Evolutionary conservation across 2,329 filamentous ascomycete genomes (phyloP).

Genomic region (Claviceps sp.): DNA sequence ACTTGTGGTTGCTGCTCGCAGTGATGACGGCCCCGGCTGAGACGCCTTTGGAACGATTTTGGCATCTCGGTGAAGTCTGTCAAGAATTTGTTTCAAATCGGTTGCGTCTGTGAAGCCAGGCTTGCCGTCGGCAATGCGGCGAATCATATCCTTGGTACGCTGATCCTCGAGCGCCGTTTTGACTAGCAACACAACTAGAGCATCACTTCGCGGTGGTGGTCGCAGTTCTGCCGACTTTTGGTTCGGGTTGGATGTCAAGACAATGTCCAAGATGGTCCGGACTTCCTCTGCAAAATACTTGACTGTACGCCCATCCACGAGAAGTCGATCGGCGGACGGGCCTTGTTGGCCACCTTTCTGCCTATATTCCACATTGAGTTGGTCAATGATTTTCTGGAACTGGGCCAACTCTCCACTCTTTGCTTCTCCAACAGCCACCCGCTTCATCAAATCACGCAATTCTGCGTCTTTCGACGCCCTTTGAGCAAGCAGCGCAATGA

Average conservation of each 20-base stretch:
- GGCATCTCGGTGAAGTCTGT: slow-evolving; percentile 31
- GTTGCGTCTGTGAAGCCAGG: slow-evolving; percentile 38
- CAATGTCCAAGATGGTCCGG: slow-evolving; percentile 42
- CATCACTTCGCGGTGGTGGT: slow-evolving; percentile 40
- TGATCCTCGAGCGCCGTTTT: slow-evolving; percentile 42
- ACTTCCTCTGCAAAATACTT: slow-evolving; percentile 49
- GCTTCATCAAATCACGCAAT: slow-evolving; percentile 68
- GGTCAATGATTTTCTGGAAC: slow-evolving; percentile 71
- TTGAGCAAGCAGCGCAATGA: slow-evolving; percentile 68
- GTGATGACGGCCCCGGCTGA: slow-evolving; percentile 14
- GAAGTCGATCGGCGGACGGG: slow-evolving; percentile 39
- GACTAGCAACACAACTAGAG: slow-evolving; percentile 42
- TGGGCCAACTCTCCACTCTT: slow-evolving; percentile 56
- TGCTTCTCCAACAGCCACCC: slow-evolving; percentile 64
- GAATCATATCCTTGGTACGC: slow-evolving; percentile 35
- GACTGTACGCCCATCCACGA: slow-evolving; percentile 42
- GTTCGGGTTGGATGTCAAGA: slow-evolving; percentile 43
- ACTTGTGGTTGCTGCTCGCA: slow-evolving; percentile 17
- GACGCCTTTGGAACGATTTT: slow-evolving; percentile 21
- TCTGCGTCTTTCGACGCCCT: slow-evolving; percentile 60
- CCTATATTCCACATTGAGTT: slow-evolving; percentile 51
- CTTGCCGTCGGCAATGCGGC: slow-evolving; percentile 37
- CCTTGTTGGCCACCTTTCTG: slow-evolving; percentile 36
- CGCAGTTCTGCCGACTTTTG: slow-evolving; percentile 40
- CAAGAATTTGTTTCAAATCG: slow-evolving; percentile 39